Percentiles rank a stretch among this genome's conserved stretches.
Evolutionary conservation across 192 early-diverging fungal species (phyloP).

Genomic region (Mortierella hygrophila): DNA sequence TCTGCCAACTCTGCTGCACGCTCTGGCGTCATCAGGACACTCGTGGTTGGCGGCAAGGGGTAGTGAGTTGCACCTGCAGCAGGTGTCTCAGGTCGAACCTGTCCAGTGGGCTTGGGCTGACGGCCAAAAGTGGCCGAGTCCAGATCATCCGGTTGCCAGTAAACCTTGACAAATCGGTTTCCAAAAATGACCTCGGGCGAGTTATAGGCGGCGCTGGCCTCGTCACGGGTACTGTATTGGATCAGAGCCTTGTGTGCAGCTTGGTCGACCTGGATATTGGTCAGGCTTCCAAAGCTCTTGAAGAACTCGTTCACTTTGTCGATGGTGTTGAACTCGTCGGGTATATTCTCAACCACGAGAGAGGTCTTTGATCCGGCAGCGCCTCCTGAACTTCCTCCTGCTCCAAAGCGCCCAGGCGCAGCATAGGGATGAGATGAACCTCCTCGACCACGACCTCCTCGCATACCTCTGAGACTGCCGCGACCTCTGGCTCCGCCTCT

Average conservation of each 20-base stretch:
- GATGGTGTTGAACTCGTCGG: constrained; percentile 72
- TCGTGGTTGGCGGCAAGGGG: constrained; percentile 50
- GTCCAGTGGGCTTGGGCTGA: constrained; percentile 45
- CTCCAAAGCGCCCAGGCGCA: constrained; percentile 47
- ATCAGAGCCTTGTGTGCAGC: constrained; percentile 69
- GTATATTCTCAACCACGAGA: constrained; percentile 84
- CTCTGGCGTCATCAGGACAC: constrained; percentile 56
- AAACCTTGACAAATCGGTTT: constrained; percentile 91
- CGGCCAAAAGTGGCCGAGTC: constrained; percentile 33
- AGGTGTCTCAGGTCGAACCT: constrained; percentile 35
- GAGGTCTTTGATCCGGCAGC: constrained; percentile 59
- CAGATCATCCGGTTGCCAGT: constrained; percentile 72
- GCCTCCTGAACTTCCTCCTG: constrained; percentile 43
- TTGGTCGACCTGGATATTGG: constrained; percentile 77
- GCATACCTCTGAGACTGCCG: constrained; percentile 58
- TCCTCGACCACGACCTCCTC: constrained; percentile 60
- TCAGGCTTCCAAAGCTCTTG: constrained; percentile 81
- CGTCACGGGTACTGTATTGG: constrained; percentile 69
- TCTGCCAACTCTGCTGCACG: constrained; percentile 59
- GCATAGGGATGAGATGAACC: constrained; percentile 55
- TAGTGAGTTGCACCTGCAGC: background rate
- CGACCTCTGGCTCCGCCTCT: constrained; percentile 35
- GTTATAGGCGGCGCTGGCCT: constrained; percentile 78
- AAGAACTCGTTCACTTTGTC: constrained; percentile 85
- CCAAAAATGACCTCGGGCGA: constrained; percentile 86